Base-by-base conservation (phyloP, 1,284 basidiomycete genomes). In the Inonotus obliquus region DNA sequence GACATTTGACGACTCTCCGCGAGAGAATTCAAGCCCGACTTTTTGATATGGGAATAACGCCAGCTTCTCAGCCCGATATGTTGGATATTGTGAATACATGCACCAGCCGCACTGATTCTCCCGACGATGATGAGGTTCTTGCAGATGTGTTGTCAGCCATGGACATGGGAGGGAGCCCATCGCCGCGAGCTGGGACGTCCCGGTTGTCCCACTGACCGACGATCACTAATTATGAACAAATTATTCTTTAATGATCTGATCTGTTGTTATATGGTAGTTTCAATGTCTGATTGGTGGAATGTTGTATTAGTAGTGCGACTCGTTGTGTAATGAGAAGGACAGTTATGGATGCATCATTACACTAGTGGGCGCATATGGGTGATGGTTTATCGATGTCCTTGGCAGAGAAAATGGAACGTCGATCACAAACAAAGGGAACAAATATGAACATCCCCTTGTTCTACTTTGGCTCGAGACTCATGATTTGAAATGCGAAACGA, bases 41-140 rank as follows among this genome's bases (percentile, higher is more conserved):
- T 61, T 59, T 59, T 59, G 67, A 91, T 87, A 90, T 91, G 87
- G 88, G 89, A 13, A 88, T 91, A 68, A 83, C 81, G 13, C 76
- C 84, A 60, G 71, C 70, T 44, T 74, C 76, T 25, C 79, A 84
- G 69, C 83, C 87, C 21, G 75, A 75, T 45, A 70, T 90, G 64
- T 71, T 74, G 13, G 70, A 71, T 1, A 82, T 82, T 70, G 79
- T 90, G 61, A 79, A 75, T 69, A 73, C 77, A 4, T 79, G 80
- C 59, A 66, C 89, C 57, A 80, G 77, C 25, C 67, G 63, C n/a
- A 75, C 72, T 60, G 76, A 76, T 35, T 63, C 71, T 14, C 63
- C 77, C 57, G 67, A 71, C 2, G 86, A 87, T 69, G 83, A 86
- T 65, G 79, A 85, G 60, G 79, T 87, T 64, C 83, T 89, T 23